Evolutionary conservation across 371 early-diverging fungal species (phyloP), one percentile per base, ranked within the genome.

Genomic region (Apophysomyces trapeziformis): DNA sequence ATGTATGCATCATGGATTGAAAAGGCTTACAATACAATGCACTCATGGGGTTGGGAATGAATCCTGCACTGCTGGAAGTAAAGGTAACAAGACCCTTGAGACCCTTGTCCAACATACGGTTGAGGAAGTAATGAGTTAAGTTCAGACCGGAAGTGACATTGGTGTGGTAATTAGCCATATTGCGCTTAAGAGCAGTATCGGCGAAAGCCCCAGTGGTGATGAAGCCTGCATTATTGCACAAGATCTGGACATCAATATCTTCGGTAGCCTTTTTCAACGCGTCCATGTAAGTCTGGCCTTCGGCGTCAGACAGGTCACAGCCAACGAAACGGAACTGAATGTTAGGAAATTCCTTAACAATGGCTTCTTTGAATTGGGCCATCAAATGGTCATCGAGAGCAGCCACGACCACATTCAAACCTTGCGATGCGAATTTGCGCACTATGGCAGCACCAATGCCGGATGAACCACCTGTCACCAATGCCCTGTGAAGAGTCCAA

Each of bases 151-250:
- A 72, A 4, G 85, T 87, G 37, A 84, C 85, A 63, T 87, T 87
- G 65, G 78, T 77, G 68, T 87, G 81, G 62, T 77, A 82, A 57
- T 87, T 86, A 56, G 84, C 79, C 73, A 82, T 75, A 61, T 76
- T 69, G 37, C 79, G 73, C 36, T 71, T 69, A 21, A 79, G 47
- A 41, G 81, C 60, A 8, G 76, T 70, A 67, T 80, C 77, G 44
- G 83, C 74, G 69, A 83, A 87, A 50, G 84, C 73, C 32, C 87
- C 87, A 9, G 85, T 79, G 9, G 79, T 79, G 67, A 88, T 86
- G 73, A 79, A 88, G 39, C 88, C 89, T 58, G 89, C 89, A 70
- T 88, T 88, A 75, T 86, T 87, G 72, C 87, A 88, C 66, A 88
- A 57, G 43, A 88, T 80, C 64, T 80, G 75, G 14, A 88, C 73